Percentiles rank a stretch among this genome's conserved stretches.
These are phyloP conservation scores for Hydnomerulius pinastri DNA, from an alignment of 768 basidiomycete genomes.

Conservation along the genomic window DNA sequence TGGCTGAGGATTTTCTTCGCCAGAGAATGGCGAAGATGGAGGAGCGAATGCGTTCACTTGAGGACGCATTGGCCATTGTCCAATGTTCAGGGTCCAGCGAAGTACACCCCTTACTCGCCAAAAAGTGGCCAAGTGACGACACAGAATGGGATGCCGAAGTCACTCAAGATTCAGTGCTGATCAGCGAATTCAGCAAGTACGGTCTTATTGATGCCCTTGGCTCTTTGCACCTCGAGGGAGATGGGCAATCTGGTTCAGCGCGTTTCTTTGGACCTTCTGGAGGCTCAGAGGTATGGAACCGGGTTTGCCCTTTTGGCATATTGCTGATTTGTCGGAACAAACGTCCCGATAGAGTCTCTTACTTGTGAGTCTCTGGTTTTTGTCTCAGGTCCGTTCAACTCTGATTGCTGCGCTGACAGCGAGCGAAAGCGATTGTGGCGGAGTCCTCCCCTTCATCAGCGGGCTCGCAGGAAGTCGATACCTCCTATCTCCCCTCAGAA, in stretches of 20 bases:
- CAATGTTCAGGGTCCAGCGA: constrained; percentile 40
- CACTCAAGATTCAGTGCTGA: not conserved
- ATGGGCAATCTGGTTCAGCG: constrained; percentile 9
- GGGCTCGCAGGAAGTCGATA: constrained; percentile 40
- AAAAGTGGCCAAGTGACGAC: constrained; percentile 18
- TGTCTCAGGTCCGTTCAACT: not conserved
- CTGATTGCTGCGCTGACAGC: constrained; percentile 1
- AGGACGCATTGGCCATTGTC: constrained; percentile 54
- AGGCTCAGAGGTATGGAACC: constrained; percentile 46
- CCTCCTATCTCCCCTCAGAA: constrained; percentile 46
- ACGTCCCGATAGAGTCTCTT: constrained; percentile 39
- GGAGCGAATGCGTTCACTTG: constrained; percentile 52
- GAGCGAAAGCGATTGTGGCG: constrained; percentile 7
- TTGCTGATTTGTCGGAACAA: constrained; percentile 6
- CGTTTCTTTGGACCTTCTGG: constrained; percentile 51
- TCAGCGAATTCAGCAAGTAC: constrained; percentile 13
- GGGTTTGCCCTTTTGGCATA: not conserved
- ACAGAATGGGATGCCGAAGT: constrained; percentile 31
- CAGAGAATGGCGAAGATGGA: constrained; percentile 47
- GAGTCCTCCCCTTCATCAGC: constrained; percentile 6
- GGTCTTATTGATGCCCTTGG: constrained; percentile 40
- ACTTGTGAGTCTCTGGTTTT: constrained; percentile 34
- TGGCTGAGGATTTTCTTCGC: constrained; percentile 55
- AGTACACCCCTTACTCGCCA: constrained; percentile 45
- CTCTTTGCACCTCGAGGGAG: constrained; percentile 46